Base-by-base conservation (phyloP, 345 rosid species). In the Schrenkiella parvula region DNA sequence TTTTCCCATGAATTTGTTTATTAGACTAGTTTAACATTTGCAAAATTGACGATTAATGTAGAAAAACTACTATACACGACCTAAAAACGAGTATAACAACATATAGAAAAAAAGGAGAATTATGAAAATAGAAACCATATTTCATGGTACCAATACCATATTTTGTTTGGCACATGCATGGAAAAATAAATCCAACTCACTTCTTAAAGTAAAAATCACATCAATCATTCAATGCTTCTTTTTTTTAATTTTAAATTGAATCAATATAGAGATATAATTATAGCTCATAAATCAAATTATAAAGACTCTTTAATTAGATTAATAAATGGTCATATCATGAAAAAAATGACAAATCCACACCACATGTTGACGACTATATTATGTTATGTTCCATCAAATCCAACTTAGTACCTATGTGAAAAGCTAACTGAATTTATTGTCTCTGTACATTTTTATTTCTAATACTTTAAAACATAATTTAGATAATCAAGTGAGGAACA, bases 381-480 rank as follows among this genome's bases (percentile, higher is more conserved):
- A 74, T 75, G 69, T 51, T 68, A 43, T 67, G 79, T 75, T 68
- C 14, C 79, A 75, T 75, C 79, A 75, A 75, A 60, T 68, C 63
- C 68, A 67, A 75, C 69, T 75, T 68, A 67, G 63, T n/a, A 75
- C 43, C 74, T 52, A 22, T 26, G 42, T 52, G 64, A 34, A 59
- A 75, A 75, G 64, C 56, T 52, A 68, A 8, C 54, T 67, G 69
- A 42, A 29, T 48, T 56, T 65, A 35, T 65, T 4, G 58, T 6
- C 44, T 60, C 44, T 11, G 17, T 38, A 48, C 46, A 21, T 11
- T n/a, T 3, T 52, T 8, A 41, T 32, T 37, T 13, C 19, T 22
- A 11, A 9, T 51, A 52, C 15, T n/a, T 29, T 61, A 38, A 9
- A 28, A 61, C 44, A 32, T 1, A 31, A 13, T 32, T 21, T 4